These are phyloP conservation scores for Hibiscus mutabilis DNA, from an alignment of 345 rosid species.

Conservation along the genomic window DNA sequence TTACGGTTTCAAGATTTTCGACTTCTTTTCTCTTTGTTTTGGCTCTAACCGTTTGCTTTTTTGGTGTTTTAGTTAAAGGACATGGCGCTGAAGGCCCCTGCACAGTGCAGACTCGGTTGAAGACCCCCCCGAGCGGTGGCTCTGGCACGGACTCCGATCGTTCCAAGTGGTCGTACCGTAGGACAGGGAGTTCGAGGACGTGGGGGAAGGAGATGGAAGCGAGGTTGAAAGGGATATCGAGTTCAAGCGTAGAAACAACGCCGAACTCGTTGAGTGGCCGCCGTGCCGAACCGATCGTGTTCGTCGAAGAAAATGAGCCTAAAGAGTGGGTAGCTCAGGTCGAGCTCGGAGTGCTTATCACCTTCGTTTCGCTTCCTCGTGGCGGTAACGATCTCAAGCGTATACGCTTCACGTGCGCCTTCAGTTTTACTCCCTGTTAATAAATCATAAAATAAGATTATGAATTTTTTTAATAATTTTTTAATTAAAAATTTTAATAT, in stretches of 20 bases:
- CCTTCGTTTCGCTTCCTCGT: constrained; percentile 81
- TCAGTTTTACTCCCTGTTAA: neutral
- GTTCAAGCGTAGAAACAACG: constrained; percentile 68
- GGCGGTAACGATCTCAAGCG: constrained; percentile 97
- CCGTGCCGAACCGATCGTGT: constrained; percentile 53
- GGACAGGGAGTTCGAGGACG: constrained; percentile 70
- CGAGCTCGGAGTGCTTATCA: constrained; percentile 93
- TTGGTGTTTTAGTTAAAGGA: constrained; percentile 59
- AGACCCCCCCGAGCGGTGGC: constrained; percentile 24
- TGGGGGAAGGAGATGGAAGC: constrained; percentile 91
- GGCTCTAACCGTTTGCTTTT: neutral
- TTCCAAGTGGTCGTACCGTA: constrained; percentile 55
- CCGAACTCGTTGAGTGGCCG: constrained; percentile 64
- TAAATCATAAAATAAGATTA: too few relatives aligned
- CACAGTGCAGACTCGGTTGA: constrained; percentile 48
- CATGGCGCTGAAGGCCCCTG: constrained; percentile 91
- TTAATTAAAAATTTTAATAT: too few relatives aligned
- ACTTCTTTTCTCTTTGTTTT: neutral
- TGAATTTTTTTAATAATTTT: too few relatives aligned
- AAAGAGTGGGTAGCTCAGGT: constrained; percentile 99
- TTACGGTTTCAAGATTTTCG: neutral
- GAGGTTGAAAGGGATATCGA: constrained; percentile 54
- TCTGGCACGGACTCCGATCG: constrained; percentile 67
- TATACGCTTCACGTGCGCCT: constrained; percentile 79
- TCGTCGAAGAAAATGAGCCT: constrained; percentile 80